Evolutionary conservation across 2,329 filamentous ascomycete genomes (phyloP).

Genomic region (Pyrenochaeta sp.): DNA sequence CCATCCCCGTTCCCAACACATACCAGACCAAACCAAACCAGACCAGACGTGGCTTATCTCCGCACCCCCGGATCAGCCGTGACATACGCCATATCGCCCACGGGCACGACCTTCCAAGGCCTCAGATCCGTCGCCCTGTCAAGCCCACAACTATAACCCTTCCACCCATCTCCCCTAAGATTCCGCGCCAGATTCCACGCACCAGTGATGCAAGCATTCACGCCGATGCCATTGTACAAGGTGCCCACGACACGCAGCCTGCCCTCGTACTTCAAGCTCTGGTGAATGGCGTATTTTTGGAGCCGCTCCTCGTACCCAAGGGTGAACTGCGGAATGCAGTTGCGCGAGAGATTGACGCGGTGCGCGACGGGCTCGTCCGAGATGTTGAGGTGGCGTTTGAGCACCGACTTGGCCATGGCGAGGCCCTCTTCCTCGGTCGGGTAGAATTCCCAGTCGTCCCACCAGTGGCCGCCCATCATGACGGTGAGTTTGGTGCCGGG

Average conservation of each 20-base stretch:
- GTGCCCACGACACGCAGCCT: conserved; percentile 67
- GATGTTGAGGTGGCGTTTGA: conserved; percentile 79
- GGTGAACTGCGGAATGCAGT: conserved; percentile 91
- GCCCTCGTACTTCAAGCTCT: conserved; percentile 66
- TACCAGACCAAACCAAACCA: too few relatives aligned
- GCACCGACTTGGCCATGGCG: conserved; percentile 71
- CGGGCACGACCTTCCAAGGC: conserved; percentile 19
- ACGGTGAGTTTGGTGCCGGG: conserved; percentile 86
- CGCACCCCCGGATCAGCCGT: too few relatives aligned
- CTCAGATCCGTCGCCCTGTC: conserved; percentile 26
- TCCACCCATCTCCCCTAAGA: conserved; percentile 39
- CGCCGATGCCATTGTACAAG: conserved; percentile 57
- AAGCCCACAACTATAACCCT: conserved; percentile 34
- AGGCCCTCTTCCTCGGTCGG: conserved; percentile 73
- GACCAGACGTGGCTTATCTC: too few relatives aligned
- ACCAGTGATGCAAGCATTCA: conserved; percentile 61
- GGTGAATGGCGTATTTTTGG: conserved; percentile 58
- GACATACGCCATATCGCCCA: conserved; percentile 13
- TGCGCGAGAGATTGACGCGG: conserved; percentile 65
- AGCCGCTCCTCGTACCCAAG: conserved; percentile 77
- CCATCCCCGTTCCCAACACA: too few relatives aligned
- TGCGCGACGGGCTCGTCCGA: conserved; percentile 67
- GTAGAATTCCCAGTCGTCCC: conserved; percentile 69
- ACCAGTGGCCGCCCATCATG: conserved; percentile 94
- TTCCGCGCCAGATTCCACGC: conserved; percentile 62